Percentiles rank a stretch among this genome's conserved stretches.
These are phyloP conservation scores for Vitis rotundifolia DNA, from an alignment of 164 flowering plant genomes.

Conservation along the genomic window DNA sequence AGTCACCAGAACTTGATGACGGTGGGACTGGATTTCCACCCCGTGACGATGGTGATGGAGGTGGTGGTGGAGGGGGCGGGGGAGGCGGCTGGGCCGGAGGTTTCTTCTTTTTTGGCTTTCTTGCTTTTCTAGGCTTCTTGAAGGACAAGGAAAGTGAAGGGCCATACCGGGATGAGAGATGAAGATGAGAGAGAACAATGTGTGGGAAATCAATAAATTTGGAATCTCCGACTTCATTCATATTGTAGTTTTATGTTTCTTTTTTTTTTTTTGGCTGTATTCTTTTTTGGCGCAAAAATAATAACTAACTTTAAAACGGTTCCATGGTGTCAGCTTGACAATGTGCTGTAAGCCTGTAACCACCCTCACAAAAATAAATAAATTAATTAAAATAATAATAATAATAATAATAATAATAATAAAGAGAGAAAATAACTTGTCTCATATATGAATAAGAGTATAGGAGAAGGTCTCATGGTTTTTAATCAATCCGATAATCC, in stretches of 20 bases:
- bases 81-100: slow-evolving; percentile 84
- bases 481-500: no score
- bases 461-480: no score
- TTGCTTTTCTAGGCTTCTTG: slow-evolving; percentile 79
- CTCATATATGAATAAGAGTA: no score
- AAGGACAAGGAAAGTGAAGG: slow-evolving; percentile 79
- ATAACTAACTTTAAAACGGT: not conserved
- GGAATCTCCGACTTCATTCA: not conserved
- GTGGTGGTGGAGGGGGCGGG: slow-evolving; percentile 92
- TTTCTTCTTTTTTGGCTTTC: slow-evolving; percentile 86
- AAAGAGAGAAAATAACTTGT: no score
- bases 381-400: no score
- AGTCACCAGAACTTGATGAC: slow-evolving; percentile 86
- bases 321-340: not conserved
- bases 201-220: not conserved
- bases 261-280: not conserved
- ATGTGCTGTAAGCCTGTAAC: no score
- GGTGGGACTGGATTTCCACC: slow-evolving; percentile 92
- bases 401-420: no score
- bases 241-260: not conserved
- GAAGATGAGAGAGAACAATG: slow-evolving; percentile 24
- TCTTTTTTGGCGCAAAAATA: not conserved
- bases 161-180: slow-evolving; percentile 31
- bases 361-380: no score
- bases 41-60: slow-evolving; percentile 82